phyloP scores from a whole-genome alignment of 495 filamentous ascomycete genomes.

The Pyrenopolyporus hunteri region DNA sequence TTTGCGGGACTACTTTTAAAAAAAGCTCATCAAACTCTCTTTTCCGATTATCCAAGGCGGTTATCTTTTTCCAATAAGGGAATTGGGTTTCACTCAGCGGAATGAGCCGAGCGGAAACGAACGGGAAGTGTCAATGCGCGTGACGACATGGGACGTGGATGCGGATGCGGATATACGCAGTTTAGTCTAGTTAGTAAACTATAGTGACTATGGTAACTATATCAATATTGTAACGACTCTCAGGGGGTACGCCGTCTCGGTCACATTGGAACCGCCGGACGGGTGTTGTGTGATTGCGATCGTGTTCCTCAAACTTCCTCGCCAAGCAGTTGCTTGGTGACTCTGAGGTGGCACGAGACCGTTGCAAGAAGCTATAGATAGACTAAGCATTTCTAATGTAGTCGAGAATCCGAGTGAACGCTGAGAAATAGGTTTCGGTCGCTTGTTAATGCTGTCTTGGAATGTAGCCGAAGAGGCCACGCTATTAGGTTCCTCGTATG shows the following conservation, averaged over 20 bases:
- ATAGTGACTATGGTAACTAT: too few species aligned
- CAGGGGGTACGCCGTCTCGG: constrained; percentile 1
- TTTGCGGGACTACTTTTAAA: constrained; percentile 1
- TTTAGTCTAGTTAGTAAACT: not conserved
- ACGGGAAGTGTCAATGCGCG: constrained; percentile 4
- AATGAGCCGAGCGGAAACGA: not conserved
- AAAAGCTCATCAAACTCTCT: constrained; percentile 14
- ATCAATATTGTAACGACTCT: not conserved
- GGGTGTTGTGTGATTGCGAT: constrained; percentile 7
- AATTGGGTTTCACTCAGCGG: constrained; percentile 1
- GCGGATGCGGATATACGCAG: too few species aligned
- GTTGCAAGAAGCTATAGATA: constrained; percentile 13
- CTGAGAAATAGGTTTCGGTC: constrained; percentile 12
- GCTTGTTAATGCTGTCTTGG: constrained; percentile 27
- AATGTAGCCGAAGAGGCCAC: constrained; percentile 13
- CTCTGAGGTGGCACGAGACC: constrained; percentile 20
- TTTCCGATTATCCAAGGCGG: too few species aligned
- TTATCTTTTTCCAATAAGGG: not conserved
- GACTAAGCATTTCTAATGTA: constrained; percentile 11
- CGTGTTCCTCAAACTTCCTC: not conserved
- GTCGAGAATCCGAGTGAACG: constrained; percentile 21
- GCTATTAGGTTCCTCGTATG: constrained; percentile 5
- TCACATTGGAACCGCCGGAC: constrained; percentile 12
- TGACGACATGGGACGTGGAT: constrained; percentile 12
- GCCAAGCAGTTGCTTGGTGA: constrained; percentile 3